Conservation (phyloP, 768 basidiomycete genomes). For the Cyclocybe aegerita region DNA sequence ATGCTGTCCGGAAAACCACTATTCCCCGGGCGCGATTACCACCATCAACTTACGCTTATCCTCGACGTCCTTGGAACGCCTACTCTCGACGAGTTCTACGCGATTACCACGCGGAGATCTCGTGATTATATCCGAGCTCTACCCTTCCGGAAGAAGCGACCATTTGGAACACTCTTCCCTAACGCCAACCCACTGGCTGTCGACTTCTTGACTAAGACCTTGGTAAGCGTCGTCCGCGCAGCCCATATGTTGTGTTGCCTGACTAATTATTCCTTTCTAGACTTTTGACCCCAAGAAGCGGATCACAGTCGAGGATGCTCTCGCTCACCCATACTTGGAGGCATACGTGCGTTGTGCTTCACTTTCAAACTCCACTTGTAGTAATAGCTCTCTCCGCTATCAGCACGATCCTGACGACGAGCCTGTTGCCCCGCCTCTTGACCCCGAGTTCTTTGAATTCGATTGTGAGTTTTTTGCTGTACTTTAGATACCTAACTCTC, state of each 20-base stretch:
- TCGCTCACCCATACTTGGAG: constrained; percentile 94
- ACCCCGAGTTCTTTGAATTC: constrained; percentile 96
- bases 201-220: constrained; percentile 74
- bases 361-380: constrained; percentile 1
- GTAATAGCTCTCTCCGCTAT: constrained; percentile 7
- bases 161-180: constrained; percentile 86
- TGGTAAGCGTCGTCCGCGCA: constrained; percentile 44
- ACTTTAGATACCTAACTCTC: background rate
- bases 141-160: constrained; percentile 86
- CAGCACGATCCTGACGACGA: constrained; percentile 97
- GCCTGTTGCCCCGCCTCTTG: constrained; percentile 92
- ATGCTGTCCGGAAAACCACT: constrained; percentile 91
- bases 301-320: constrained; percentile 89
- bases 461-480: constrained; percentile 60
- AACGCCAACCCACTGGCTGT: constrained; percentile 79
- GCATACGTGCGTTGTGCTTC: constrained; percentile 66
- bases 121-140: constrained; percentile 89
- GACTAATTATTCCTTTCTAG: constrained; percentile 30
- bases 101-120: constrained; percentile 76
- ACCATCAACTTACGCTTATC: constrained; percentile 91
- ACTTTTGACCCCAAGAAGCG: constrained; percentile 99
- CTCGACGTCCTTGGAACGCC: constrained; percentile 93
- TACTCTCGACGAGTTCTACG: constrained; percentile 92
- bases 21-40: constrained; percentile 96
- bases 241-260: background rate